Evolutionary conservation across 2,329 filamentous ascomycete species (phyloP), one percentile per base, ranked within the genome.

Genomic region (Drechslera avenae): DNA sequence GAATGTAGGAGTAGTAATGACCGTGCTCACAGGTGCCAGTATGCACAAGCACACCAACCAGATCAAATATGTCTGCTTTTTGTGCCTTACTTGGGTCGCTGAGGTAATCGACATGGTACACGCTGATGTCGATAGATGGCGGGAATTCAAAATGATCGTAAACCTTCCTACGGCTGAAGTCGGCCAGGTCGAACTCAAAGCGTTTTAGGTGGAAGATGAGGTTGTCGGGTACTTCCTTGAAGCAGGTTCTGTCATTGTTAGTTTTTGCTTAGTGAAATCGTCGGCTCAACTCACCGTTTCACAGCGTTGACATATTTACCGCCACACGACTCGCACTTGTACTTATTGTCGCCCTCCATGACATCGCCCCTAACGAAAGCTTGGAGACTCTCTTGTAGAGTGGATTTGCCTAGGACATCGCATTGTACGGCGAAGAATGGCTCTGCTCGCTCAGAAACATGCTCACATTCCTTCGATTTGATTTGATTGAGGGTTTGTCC

Each of bases 281-380:
- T 4, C 32, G 9, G 14, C 12, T 4, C 10, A 12, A 63, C 69
- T 63, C 73, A 87, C 85, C 88, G 84, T 73, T 96, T 97, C 59
- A 97, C 90, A 16, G 94, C 94, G 73, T 97, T 89, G 13, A 99
- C 94, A 63, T 79, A 73, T 36, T 94, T 89, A 9, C 85, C 84
- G 55, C 91, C 89, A 70, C 94, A 99, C 4, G 85, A 88, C 23
- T 91, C 92, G 75, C 94, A 99, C 59, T 95, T 96, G 79, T 97
- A 99, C 76, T 96, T 97, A 78, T 99, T 97, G 65, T 96, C 91
- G 59, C 95, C 94, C 79, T 96, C 91, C 88, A 99, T 92, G 30
- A 94, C 86, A 74, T 99, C 94, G 3, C 94, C 94, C 68, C 95
- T 90, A 10, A 97, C 91, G 70, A 96, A 97, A n/a, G 93, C 91